phyloP scores from a whole-genome alignment of 805 yeast species.

The Starmerella apis region DNA sequence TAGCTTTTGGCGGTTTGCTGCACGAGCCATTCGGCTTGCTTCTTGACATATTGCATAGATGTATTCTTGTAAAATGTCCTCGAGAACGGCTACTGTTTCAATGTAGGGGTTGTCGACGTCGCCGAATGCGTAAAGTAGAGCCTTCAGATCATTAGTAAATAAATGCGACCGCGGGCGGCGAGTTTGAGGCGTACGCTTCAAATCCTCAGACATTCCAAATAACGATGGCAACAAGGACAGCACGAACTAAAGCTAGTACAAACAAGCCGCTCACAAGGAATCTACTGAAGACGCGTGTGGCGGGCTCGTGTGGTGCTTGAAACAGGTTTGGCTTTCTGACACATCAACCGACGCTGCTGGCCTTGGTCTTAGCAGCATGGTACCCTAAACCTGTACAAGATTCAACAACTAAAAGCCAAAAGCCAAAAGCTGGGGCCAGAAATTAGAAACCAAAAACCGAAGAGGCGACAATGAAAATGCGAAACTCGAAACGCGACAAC shows the following conservation, averaged over 20 bases:
- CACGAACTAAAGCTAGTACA: too few relatives aligned
- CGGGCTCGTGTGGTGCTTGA: too few relatives aligned
- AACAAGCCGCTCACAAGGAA: too few relatives aligned
- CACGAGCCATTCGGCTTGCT: constrained; percentile 42
- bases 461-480: too few relatives aligned
- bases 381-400: constrained; percentile 1
- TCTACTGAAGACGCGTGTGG: too few relatives aligned
- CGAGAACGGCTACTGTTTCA: constrained; percentile 55
- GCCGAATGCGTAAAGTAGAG: constrained; percentile 61
- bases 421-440: too few relatives aligned
- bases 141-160: constrained; percentile 40
- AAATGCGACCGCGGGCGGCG: constrained; percentile 24
- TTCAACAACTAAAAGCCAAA: too few relatives aligned
- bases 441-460: too few relatives aligned
- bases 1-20: constrained; percentile 48
- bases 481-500: too few relatives aligned
- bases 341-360: not conserved
- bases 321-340: too few relatives aligned
- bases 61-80: constrained; percentile 57
- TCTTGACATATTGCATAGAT: constrained; percentile 50
- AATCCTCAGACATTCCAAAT: constrained; percentile 10
- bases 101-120: constrained; percentile 57
- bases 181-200: constrained; percentile 10
- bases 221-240: too few relatives aligned
- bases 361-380: not conserved